Evolutionary conservation across 331 rosid species (phyloP), one percentile per base, ranked within the genome.

Genomic region (Rhamnella rubrinervis): DNA sequence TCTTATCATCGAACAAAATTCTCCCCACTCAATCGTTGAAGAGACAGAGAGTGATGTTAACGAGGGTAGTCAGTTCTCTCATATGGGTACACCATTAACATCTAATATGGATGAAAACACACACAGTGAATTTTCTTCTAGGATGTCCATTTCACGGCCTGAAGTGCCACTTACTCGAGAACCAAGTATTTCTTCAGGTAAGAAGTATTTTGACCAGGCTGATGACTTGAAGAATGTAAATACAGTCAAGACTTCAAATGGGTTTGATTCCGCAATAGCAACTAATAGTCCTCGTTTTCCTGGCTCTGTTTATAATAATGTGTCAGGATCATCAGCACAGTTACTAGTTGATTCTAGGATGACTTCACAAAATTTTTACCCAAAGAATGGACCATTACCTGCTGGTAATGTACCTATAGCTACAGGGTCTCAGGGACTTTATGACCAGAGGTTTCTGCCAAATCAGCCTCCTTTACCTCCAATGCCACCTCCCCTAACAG

Each of bases 381-480:
- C 68, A 16, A 95, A 85, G 81, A 87, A 77, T 75, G 87, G 88
- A 76, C 89, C 92, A 11, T 92, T 85, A 65, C 92, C 70, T 84
- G 77, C 79, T 65, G 88, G 91, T 63, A 87, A 78, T 76, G 82
- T 70, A 50, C 78, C 85, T 66, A 46, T 64, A 12, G 71, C 83
- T 59, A 20, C 88, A 46, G 89, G 89, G 49, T 84, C 95, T 81
- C 92, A 85, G 68, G 97, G 96, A 78, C 76, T 63, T 31, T 89
- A 89, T 82, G 99, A 92, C 70, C 95, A 74, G 68, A 87, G 97
- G 67, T 89, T 83, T 86, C 71, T 80, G 62, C 79, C 83, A 52
- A 89, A 80, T 84, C 99, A 91, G 79, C 99, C 99, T 71, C 99
- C 97, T 71, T 76, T 95, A 72, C 99, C 99, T 64, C 99, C 96